Conservation (phyloP, 768 basidiomycete genomes). For the Auricularia auricula-judae region DNA sequence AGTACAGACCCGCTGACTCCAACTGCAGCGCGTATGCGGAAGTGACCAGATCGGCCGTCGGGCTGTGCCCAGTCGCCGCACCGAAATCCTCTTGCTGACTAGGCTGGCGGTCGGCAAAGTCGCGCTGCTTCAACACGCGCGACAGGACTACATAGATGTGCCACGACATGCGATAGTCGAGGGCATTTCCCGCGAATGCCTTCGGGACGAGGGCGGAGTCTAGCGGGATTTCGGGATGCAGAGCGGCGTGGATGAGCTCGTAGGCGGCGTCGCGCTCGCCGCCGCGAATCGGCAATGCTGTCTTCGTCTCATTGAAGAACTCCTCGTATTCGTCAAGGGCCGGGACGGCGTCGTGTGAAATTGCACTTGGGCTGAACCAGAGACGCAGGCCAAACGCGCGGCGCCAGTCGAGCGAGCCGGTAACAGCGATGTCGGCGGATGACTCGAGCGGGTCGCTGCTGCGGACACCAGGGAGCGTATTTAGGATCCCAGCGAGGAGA, state of each 20-base stretch:
- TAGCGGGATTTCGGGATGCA: slow-evolving; percentile 64
- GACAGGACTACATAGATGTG: slow-evolving; percentile 85
- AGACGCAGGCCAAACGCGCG: slow-evolving; percentile 80
- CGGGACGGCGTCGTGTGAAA: slow-evolving; percentile 49
- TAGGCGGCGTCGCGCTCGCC: slow-evolving; percentile 56
- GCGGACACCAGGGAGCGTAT: slow-evolving; percentile 37
- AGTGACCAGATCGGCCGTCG: slow-evolving; percentile 72
- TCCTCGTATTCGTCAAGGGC: slow-evolving; percentile 52
- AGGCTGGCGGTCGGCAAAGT: slow-evolving; percentile 66
- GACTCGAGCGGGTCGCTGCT: slow-evolving; percentile 39
- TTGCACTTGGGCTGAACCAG: slow-evolving; percentile 65
- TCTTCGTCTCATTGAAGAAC: neutral
- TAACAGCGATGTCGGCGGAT: slow-evolving; percentile 47
- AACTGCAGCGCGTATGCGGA: slow-evolving; percentile 80
- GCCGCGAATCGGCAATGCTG: slow-evolving; percentile 32
- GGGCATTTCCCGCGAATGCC: slow-evolving; percentile 61
- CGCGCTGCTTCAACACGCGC: slow-evolving; percentile 68
- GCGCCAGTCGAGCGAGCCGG: slow-evolving; percentile 84
- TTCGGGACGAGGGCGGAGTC: slow-evolving; percentile 52
- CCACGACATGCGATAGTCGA: slow-evolving; percentile 85
- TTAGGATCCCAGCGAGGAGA: slow-evolving; percentile 67
- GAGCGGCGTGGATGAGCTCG: slow-evolving; percentile 64
- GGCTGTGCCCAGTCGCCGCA: slow-evolving; percentile 64
- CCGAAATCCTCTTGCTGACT: slow-evolving; percentile 24
- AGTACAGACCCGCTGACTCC: slow-evolving; percentile 68